Percentiles rank a stretch among this genome's conserved stretches.
Conservation (phyloP, 2,329 filamentous ascomycete species). For the Exophiala sideris region DNA sequence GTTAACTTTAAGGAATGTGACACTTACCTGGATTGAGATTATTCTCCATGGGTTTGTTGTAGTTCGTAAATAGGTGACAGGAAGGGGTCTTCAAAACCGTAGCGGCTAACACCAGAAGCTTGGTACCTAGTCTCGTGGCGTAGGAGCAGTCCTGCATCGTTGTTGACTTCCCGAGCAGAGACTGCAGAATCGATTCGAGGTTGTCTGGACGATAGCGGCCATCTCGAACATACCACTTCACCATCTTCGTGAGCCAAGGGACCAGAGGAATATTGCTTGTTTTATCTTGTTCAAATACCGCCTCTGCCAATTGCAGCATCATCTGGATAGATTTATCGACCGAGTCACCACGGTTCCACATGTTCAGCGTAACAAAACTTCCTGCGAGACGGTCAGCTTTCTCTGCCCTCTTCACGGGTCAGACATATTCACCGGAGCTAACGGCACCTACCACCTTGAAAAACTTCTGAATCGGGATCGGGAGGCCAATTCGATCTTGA, state of each 20-base stretch:
- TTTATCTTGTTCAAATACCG: not conserved
- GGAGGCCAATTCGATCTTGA: slow-evolving; percentile 20
- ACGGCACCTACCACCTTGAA: slow-evolving; percentile 29
- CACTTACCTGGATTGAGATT: slow-evolving; percentile 1
- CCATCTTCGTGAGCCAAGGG: not conserved
- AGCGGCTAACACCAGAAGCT: not conserved
- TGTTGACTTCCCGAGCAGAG: not conserved
- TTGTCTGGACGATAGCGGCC: slow-evolving; percentile 1
- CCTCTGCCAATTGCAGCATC: not conserved
- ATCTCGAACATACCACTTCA: slow-evolving; percentile 1
- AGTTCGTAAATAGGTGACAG: slow-evolving; percentile 5
- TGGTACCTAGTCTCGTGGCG: slow-evolving; percentile 1
- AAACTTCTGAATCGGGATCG: slow-evolving; percentile 23
- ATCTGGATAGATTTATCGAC: not conserved
- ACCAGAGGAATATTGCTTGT: not conserved
- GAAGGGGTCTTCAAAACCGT: slow-evolving; percentile 3
- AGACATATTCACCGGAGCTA: slow-evolving; percentile 27
- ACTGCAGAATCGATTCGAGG: slow-evolving; percentile 2
- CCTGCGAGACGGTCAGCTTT: slow-evolving; percentile 2
- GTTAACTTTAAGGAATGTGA: not conserved
- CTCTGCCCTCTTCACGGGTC: no score
- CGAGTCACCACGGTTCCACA: slow-evolving; percentile 1
- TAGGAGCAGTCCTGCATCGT: slow-evolving; percentile 7
- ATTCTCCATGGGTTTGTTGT: not conserved
- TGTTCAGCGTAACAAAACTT: not conserved